phyloP scores from a whole-genome alignment of 495 filamentous ascomycete genomes.

The Aspergillus campestris region DNA sequence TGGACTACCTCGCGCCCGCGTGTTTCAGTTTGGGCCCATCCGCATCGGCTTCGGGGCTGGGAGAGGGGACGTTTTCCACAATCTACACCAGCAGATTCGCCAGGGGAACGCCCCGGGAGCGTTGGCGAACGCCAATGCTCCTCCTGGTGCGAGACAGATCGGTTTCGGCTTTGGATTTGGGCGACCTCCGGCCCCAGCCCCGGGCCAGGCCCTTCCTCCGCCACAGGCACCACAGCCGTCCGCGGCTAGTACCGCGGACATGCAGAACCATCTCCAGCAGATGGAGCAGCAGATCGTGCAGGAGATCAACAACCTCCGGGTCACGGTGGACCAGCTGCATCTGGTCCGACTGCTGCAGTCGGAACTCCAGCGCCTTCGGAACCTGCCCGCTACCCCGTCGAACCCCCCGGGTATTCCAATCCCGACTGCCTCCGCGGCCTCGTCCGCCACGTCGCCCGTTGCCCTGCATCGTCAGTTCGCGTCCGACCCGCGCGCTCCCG shows the following conservation, averaged over 20 bases:
- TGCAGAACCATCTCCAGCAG: conserved; percentile 50
- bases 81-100: conserved; percentile 42
- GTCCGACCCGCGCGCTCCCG: conserved; percentile 22
- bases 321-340: conserved; percentile 48
- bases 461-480: conserved; percentile 22
- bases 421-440: conserved; percentile 11
- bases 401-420: conserved; percentile 11
- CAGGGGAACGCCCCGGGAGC: conserved; percentile 31
- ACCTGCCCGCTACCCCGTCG: conserved; percentile 25
- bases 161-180: conserved; percentile 39
- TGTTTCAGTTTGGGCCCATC: conserved; percentile 50
- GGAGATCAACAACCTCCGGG: conserved; percentile 49
- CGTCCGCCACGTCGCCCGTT: conserved; percentile 14
- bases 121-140: conserved; percentile 18
- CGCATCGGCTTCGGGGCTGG: conserved; percentile 51
- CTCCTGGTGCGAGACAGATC: conserved; percentile 28
- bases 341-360: conserved; percentile 48
- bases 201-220: conserved; percentile 4
- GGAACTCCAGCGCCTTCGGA: conserved; percentile 56
- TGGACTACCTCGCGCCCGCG: conserved; percentile 33
- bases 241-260: conserved; percentile 15
- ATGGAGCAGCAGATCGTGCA: conserved; percentile 59
- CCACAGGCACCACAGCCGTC: conserved; percentile 10
- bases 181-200: conserved; percentile 22
- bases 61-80: conserved; percentile 43